A percentile compares a stretch with the other conserved stretches of the same genome.
phyloP scores from a whole-genome alignment of 805 yeast species.

The Zygosaccharomyces kombuchaensis region DNA sequence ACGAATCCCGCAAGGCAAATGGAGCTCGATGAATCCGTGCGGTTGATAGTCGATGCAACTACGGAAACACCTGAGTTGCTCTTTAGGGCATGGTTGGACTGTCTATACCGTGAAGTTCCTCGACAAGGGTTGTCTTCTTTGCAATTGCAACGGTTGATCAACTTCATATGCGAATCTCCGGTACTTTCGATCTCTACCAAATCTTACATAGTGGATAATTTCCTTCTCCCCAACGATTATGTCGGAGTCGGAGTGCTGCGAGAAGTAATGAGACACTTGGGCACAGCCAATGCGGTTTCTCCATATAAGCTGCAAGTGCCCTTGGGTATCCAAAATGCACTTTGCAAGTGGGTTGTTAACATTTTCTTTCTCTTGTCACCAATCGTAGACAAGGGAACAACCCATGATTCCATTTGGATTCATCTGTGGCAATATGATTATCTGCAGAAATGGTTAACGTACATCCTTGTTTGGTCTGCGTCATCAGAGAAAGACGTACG shows the following conservation, averaged over 20 bases:
- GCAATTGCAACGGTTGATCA: constrained; percentile 16
- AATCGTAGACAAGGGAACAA: not conserved
- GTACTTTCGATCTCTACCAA: constrained; percentile 18
- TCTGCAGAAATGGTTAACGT: constrained; percentile 34
- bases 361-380: constrained; percentile 27
- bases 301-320: constrained; percentile 21
- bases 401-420: constrained; percentile 29
- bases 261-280: constrained; percentile 31
- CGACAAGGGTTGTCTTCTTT: constrained; percentile 21
- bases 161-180: constrained; percentile 19
- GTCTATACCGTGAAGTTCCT: constrained; percentile 13
- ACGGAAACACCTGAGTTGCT: constrained; percentile 11
- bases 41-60: constrained; percentile 1
- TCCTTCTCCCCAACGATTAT: constrained; percentile 29
- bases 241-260: constrained; percentile 26
- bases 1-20: not conserved
- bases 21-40: constrained; percentile 8
- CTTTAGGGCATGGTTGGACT: constrained; percentile 11
- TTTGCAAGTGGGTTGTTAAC: constrained; percentile 37
- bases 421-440: constrained; percentile 37
- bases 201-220: constrained; percentile 25
- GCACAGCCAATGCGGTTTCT: constrained; percentile 25
- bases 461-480: constrained; percentile 34
- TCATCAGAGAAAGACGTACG: constrained; percentile 27
- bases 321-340: constrained; percentile 23